Base-by-base conservation (phyloP, 1,284 basidiomycete genomes). In the Neotropicomus parvogracilis region DNA sequence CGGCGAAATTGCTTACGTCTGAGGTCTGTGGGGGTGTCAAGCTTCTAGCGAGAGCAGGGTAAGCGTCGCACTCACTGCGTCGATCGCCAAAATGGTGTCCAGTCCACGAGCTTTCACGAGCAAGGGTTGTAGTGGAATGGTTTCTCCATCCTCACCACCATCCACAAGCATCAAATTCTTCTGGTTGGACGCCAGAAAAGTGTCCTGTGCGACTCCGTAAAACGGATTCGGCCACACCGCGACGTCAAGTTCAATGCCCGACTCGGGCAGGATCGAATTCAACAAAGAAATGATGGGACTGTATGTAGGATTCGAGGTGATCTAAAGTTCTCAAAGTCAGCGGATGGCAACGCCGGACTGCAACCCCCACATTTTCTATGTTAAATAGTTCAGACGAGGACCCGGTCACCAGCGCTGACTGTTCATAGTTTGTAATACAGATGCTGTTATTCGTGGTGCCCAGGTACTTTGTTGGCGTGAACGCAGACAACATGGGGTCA, bases 51-150 rank as follows among this genome's bases (percentile, higher is more conserved):
- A 4, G 10, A 33, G n/a, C 2, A 16, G 3, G n/a, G 24, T 5
- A 5, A 24, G 24, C 24, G 8, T 8, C 8, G 3, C 3, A 52
- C 70, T 55, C 50, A 72, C 71, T n/a, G 66, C 73, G 56, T 83
- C 81, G 20, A 80, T 70, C 0, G 73, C 80, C 27, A 83, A 50
- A 46, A 83, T 71, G 4, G 73, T 63, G 54, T 83, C 81, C 14
- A 82, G 54, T 0, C 60, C 63, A 31, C 81, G 69, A 2, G 74
- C 75, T 43, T 73, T 70, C 40, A 80, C 76, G 7, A 83, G 65
- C 27, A 83, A 61, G 0, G 80, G 80, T 54, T 77, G 74, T 11
- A 82, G 44, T 0, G 80, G 77, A 17, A 78, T 63, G 39, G 70
- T 60, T 50, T 80, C 68, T 4, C 71, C 72, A 44, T 75, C 65